Conservation (phyloP, 2,329 filamentous ascomycete species). For the Periconia sp. region DNA sequence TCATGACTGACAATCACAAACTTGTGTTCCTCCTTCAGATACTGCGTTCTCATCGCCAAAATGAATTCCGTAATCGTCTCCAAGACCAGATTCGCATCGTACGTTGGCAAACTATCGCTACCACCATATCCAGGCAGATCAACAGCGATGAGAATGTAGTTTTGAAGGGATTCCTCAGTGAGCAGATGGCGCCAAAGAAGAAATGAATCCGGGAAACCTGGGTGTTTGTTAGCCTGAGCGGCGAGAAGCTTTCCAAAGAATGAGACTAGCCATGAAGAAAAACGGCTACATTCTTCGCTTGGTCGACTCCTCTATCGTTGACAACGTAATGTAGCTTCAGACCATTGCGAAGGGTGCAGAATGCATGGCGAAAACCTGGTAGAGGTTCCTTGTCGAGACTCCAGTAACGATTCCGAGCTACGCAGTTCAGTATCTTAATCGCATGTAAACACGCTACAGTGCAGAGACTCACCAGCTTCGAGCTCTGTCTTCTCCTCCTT, state of each 20-base stretch:
- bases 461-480: conserved; percentile 18
- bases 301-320: conserved; percentile 6
- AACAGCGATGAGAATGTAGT: conserved; percentile 54
- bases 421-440: conserved; percentile 4
- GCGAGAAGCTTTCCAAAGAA: background rate
- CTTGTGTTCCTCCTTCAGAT: conserved; percentile 31
- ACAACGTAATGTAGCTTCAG: conserved; percentile 59
- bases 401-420: conserved; percentile 58
- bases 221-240: background rate
- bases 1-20: conserved; percentile 56
- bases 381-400: conserved; percentile 51
- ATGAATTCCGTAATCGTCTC: conserved; percentile 58
- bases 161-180: conserved; percentile 39
- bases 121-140: conserved; percentile 63
- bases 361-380: conserved; percentile 53
- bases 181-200: conserved; percentile 57
- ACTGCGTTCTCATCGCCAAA: conserved; percentile 51
- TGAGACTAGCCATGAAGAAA: conserved; percentile 53
- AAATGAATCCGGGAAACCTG: conserved; percentile 61
- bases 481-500: conserved; percentile 33
- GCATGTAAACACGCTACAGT: background rate
- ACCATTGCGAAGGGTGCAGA: conserved; percentile 53
- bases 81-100: conserved; percentile 54
- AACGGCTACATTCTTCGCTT: conserved; percentile 48
- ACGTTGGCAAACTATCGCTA: conserved; percentile 54